These are phyloP conservation scores for Vitis riparia DNA, from an alignment of 164 flowering plant genomes.

Conservation along the genomic window DNA sequence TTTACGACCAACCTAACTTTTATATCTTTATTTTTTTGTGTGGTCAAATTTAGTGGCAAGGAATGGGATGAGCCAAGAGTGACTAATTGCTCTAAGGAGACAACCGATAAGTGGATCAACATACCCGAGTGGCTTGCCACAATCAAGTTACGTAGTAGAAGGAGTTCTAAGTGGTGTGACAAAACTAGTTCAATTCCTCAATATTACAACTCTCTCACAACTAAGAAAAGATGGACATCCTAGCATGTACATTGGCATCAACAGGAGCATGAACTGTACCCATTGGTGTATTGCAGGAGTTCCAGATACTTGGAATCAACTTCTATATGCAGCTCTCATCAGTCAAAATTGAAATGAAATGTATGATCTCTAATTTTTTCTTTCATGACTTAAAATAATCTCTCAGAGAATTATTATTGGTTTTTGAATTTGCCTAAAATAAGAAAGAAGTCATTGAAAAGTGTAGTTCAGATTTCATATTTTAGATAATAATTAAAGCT, in stretches of 20 bases:
- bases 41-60: slow-evolving; percentile 31
- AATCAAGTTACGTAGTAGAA: slow-evolving; percentile 32
- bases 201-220: slow-evolving; percentile 55
- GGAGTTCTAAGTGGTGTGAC: slow-evolving; percentile 30
- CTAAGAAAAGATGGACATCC: slow-evolving; percentile 68
- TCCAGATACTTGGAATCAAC: slow-evolving; percentile 60
- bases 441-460: too few species aligned
- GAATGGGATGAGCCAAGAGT: slow-evolving; percentile 48
- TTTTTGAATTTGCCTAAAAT: too few species aligned
- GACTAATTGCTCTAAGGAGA: slow-evolving; percentile 39
- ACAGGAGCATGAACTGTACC: slow-evolving; percentile 50
- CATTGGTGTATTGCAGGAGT: slow-evolving; percentile 76
- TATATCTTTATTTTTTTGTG: background rate
- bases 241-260: slow-evolving; percentile 27
- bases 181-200: slow-evolving; percentile 42
- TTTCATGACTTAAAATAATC: too few species aligned
- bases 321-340: slow-evolving; percentile 36
- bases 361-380: too few species aligned
- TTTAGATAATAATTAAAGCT: too few species aligned
- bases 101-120: slow-evolving; percentile 42
- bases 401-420: too few species aligned
- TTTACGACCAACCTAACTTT: too few species aligned
- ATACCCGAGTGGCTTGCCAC: slow-evolving; percentile 40
- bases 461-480: too few species aligned
- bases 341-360: background rate